Evolutionary conservation across 2,329 filamentous ascomycete species (phyloP).

Genomic region (Cercospora beticola): DNA sequence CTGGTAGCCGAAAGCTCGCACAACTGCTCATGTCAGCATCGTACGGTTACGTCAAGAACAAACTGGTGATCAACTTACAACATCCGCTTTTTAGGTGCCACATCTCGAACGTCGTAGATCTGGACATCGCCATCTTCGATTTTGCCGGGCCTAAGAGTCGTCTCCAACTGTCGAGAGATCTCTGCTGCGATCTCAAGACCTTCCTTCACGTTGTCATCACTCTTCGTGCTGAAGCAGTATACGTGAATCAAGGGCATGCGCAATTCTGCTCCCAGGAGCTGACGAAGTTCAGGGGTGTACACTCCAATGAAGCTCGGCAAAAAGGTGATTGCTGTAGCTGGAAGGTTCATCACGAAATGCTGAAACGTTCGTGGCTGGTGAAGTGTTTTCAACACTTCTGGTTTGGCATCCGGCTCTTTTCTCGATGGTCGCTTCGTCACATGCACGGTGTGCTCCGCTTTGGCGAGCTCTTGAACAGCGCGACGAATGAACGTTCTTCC

Average conservation of each 20-base stretch:
- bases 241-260: constrained; percentile 80
- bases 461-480: constrained; percentile 60
- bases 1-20: constrained; percentile 82
- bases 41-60: not conserved
- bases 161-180: constrained; percentile 62
- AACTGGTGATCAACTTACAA: constrained; percentile 49
- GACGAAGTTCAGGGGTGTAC: constrained; percentile 53
- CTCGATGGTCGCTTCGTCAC: constrained; percentile 40
- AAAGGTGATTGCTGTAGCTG: constrained; percentile 84
- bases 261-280: constrained; percentile 29
- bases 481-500: constrained; percentile 75
- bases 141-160: constrained; percentile 57
- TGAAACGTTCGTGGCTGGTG: constrained; percentile 70
- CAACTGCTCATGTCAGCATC: constrained; percentile 48
- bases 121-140: constrained; percentile 54
- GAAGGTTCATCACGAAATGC: constrained; percentile 99
- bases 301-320: constrained; percentile 74
- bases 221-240: constrained; percentile 90
- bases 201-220: constrained; percentile 67
- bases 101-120: constrained; percentile 71
- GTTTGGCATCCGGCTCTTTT: constrained; percentile 30
- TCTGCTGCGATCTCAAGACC: constrained; percentile 62
- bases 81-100: constrained; percentile 93
- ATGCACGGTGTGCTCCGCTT: constrained; percentile 53
- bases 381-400: constrained; percentile 41